Base-by-base conservation (phyloP, 768 basidiomycete species). In the Pisolithus microcarpus region DNA sequence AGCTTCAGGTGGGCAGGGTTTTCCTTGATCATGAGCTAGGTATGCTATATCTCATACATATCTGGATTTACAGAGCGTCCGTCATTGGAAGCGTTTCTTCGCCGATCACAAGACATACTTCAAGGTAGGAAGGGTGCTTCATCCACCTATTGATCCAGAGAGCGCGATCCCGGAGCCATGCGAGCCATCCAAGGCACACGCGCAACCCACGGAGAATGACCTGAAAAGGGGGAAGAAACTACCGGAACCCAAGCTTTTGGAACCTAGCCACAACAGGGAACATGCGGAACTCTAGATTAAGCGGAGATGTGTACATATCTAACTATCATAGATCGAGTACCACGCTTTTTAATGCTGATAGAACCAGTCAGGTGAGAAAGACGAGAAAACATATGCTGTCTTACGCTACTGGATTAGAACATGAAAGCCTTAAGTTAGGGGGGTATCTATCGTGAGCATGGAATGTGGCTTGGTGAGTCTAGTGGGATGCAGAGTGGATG, bases 21-120 rank as follows among this genome's bases (percentile, higher is more conserved):
- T 40, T 19, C 10, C 23, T 45, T 51, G 49, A 18, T 34, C 34
- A 15, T 34, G 37, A 19, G 30, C 24, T 15, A 3, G 34, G 36
- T 9, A 38, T 37, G 24, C 36, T 38, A 5, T n/a, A 36, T 23
- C 43, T 46, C 43, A 52, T n/a, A 36, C 31, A 19, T 52, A 30
- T 53, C 16, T 10, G 36, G 38, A 39, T 34, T 23, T 31, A 34
- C 28, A 95, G 91, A 72, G 87, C 53, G 70, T 96, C 18, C 66
- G 78, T 43, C 84, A 93, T 57, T 98, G 94, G 94, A 94, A 92
- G 70, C 74, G 78, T 26, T 97, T 94, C 73, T 97, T 93, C 61
- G 68, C 74, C 1, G 79, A 88, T 8, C 87, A 91, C 66, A 82
- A 87, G 59, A 78, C 80, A 53, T 98, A 98, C 65, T 59, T 61